Conservation (phyloP, 192 early-diverging fungal species). For the Linnemannia zychae region DNA sequence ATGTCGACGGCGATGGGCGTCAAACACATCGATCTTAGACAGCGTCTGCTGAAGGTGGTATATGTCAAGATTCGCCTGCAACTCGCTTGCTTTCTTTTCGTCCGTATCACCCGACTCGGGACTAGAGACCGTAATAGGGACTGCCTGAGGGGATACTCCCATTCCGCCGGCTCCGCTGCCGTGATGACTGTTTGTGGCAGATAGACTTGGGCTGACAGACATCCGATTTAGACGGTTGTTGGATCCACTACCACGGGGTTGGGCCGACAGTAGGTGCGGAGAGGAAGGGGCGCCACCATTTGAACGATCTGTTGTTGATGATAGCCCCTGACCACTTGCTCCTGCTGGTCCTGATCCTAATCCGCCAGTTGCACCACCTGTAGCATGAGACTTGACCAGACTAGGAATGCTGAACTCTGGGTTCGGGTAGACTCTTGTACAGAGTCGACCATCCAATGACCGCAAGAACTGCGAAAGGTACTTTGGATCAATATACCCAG, state of each 20-base stretch:
- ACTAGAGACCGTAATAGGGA: conserved; percentile 35
- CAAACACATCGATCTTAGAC: conserved; percentile 28
- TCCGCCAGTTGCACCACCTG: not conserved
- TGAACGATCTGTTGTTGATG: not conserved
- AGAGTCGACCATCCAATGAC: conserved; percentile 44
- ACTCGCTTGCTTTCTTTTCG: not conserved
- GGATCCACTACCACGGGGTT: conserved; percentile 3
- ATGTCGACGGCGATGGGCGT: conserved; percentile 28
- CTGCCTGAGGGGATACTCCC: conserved; percentile 44
- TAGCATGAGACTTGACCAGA: conserved; percentile 27
- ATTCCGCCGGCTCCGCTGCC: conserved; percentile 50
- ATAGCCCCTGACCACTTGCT: not conserved
- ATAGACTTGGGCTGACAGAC: conserved; percentile 25
- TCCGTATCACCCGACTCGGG: not conserved
- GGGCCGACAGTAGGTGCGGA: conserved; percentile 10
- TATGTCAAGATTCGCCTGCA: conserved; percentile 22
- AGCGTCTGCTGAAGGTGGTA: conserved; percentile 35
- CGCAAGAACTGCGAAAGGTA: conserved; percentile 62
- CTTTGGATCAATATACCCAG: conserved; percentile 63
- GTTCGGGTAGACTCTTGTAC: conserved; percentile 32
- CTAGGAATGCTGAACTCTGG: conserved; percentile 26
- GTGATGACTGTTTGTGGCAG: conserved; percentile 8
- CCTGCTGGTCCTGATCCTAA: not conserved
- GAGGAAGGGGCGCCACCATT: conserved; percentile 12
- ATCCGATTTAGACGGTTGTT: conserved; percentile 15